Percentiles rank a stretch among this genome's conserved stretches.
phyloP scores from a whole-genome alignment of 2,329 filamentous ascomycete genomes.

The Aureobasidium sp. region DNA sequence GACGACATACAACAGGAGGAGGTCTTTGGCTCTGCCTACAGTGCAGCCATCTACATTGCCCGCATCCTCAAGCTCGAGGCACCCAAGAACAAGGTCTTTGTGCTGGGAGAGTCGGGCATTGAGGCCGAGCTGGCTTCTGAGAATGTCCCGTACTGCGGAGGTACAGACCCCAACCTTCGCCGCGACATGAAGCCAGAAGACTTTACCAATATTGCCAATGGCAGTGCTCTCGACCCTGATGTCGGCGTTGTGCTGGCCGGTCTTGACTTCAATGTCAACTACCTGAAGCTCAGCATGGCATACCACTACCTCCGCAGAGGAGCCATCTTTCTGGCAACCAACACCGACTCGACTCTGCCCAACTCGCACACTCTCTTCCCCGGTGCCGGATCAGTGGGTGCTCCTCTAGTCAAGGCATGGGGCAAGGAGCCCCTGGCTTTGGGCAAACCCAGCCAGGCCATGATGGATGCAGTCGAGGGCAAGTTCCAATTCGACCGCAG shows the following conservation, averaged over 20 bases:
- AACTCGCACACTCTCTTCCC: constrained; percentile 77
- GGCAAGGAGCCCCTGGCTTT: constrained; percentile 63
- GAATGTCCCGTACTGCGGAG: constrained; percentile 70
- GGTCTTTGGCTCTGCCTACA: constrained; percentile 94
- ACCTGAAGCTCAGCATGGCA: constrained; percentile 78
- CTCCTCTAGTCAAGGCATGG: constrained; percentile 59
- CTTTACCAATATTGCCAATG: constrained; percentile 63
- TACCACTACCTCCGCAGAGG: constrained; percentile 78
- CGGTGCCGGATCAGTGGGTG: constrained; percentile 74
- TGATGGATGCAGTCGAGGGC: constrained; percentile 98
- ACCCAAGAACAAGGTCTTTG: constrained; percentile 85
- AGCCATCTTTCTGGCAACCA: constrained; percentile 84
- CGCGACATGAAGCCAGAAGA: constrained; percentile 74
- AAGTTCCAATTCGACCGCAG: constrained; percentile 83
- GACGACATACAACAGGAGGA: constrained; percentile 53
- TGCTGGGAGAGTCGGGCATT: constrained; percentile 83
- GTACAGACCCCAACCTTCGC: constrained; percentile 69
- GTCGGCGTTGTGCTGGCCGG: constrained; percentile 85
- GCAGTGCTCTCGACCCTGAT: constrained; percentile 71
- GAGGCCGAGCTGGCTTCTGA: constrained; percentile 80
- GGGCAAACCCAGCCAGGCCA: constrained; percentile 93
- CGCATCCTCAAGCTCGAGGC: constrained; percentile 74
- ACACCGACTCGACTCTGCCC: constrained; percentile 83
- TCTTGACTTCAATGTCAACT: constrained; percentile 90
- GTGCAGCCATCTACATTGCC: constrained; percentile 88